Conservation (phyloP, 1,284 basidiomycete genomes). For the Cutaneotrichosporon spelunceum region DNA sequence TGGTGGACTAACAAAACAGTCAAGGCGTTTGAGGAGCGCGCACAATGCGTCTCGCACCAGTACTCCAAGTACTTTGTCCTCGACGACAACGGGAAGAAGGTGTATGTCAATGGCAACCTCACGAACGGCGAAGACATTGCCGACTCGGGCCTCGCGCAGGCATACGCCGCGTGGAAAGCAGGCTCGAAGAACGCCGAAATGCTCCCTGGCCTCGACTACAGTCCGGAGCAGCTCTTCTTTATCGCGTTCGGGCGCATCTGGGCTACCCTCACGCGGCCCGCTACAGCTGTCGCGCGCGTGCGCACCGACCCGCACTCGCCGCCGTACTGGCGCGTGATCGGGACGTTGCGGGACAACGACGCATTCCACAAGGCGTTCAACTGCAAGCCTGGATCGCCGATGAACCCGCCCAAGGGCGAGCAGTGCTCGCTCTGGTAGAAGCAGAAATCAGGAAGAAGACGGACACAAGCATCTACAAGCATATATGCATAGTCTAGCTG, state of each 20-base stretch:
- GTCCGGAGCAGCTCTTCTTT: constrained; percentile 82
- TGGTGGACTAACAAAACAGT: constrained; percentile 78
- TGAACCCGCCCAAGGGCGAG: constrained; percentile 44
- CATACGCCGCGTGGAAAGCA: constrained; percentile 75
- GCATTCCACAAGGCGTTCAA: constrained; percentile 50
- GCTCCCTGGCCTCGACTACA: constrained; percentile 66
- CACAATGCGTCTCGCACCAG: constrained; percentile 84
- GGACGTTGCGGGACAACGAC: constrained; percentile 61
- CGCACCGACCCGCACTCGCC: constrained; percentile 87
- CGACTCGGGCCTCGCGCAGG: constrained; percentile 78
- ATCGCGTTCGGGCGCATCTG: constrained; percentile 64
- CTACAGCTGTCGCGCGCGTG: constrained; percentile 65
- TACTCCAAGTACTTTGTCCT: constrained; percentile 79
- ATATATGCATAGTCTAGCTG: constrained; percentile 3
- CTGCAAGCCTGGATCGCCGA: constrained; percentile 45
- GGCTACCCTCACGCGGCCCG: constrained; percentile 44
- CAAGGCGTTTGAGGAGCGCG: constrained; percentile 73
- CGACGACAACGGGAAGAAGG: constrained; percentile 75
- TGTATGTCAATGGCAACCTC: constrained; percentile 75
- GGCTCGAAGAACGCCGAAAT: constrained; percentile 40
- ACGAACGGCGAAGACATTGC: constrained; percentile 89
- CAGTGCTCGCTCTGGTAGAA: constrained; percentile 44
- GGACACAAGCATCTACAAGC: constrained; percentile 1
- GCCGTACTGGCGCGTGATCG: constrained; percentile 69
- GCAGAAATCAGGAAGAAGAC: neutral